Percentiles rank a stretch among this genome's conserved stretches.
These are phyloP conservation scores for Zymoseptoria pseudotritici DNA, from an alignment of 2,329 filamentous ascomycete species.

Conservation along the genomic window DNA sequence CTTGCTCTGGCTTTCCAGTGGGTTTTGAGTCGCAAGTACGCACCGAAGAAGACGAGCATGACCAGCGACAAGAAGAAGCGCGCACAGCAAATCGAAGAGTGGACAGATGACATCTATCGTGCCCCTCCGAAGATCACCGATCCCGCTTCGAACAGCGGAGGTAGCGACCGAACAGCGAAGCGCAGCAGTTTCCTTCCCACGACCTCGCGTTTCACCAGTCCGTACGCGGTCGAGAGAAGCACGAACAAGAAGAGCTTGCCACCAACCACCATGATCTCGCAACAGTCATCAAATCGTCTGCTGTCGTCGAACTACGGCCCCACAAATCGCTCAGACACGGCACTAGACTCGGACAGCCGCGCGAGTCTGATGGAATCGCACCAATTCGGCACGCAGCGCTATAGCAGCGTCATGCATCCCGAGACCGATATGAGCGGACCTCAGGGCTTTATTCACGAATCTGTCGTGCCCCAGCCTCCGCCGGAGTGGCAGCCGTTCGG, in stretches of 20 bases:
- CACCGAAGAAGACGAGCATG: constrained; percentile 76
- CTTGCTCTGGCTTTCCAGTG: constrained; percentile 90
- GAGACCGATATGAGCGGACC: constrained; percentile 67
- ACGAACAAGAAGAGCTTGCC: constrained; percentile 45
- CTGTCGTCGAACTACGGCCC: constrained; percentile 65
- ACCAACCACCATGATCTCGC: constrained; percentile 93
- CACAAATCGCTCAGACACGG: constrained; percentile 50
- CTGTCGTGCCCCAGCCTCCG: constrained; percentile 91
- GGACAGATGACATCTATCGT: constrained; percentile 95
- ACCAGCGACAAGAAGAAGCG: constrained; percentile 73
- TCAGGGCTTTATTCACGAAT: constrained; percentile 90
- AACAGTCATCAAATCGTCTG: constrained; percentile 66
- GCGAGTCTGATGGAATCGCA: constrained; percentile 39
- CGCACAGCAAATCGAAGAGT: constrained; percentile 91
- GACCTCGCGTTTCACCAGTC: constrained; percentile 88
- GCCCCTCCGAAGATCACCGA: constrained; percentile 78
- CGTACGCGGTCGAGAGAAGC: constrained; percentile 66
- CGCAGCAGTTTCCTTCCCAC: constrained; percentile 84
- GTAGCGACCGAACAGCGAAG: constrained; percentile 67
- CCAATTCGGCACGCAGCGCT: constrained; percentile 37
- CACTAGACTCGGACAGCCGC: constrained; percentile 32
- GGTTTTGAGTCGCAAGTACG: constrained; percentile 85
- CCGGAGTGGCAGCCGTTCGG: constrained; percentile 97
- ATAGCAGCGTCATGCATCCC: constrained; percentile 49
- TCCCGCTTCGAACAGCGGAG: constrained; percentile 47